Conservation (phyloP, 768 basidiomycete species). For the Tephrocybe sp. region DNA sequence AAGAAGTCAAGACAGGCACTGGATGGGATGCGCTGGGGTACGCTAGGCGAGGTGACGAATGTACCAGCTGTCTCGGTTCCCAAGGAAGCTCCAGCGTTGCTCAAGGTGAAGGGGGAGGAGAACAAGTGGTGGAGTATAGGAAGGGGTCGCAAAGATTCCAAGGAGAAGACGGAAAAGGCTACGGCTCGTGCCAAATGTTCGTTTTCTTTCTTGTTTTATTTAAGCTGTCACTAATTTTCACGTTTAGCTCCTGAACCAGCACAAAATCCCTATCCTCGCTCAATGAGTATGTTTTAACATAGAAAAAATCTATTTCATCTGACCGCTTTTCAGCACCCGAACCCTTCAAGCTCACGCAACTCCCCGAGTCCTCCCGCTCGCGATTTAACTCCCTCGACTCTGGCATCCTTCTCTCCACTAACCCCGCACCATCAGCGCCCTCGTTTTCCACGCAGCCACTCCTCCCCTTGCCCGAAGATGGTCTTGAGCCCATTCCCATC, state of each 20-base stretch:
- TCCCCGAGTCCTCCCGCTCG: conserved; percentile 36
- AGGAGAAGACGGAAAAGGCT: conserved; percentile 50
- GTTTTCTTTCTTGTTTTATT: conserved; percentile 12
- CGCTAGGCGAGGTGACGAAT: conserved; percentile 62
- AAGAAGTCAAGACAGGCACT: conserved; percentile 65
- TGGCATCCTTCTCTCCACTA: conserved; percentile 30
- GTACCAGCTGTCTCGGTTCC: conserved; percentile 30
- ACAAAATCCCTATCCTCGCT: conserved; percentile 32
- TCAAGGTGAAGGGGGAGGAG: conserved; percentile 37
- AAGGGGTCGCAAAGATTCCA: conserved; percentile 70
- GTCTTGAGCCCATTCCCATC: conserved; percentile 17
- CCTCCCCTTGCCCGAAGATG: not conserved
- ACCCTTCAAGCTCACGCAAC: conserved; percentile 31
- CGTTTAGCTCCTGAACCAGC: conserved; percentile 37
- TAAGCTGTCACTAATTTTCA: not conserved
- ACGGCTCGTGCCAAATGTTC: conserved; percentile 43
- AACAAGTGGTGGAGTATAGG: conserved; percentile 86
- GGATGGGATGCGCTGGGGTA: conserved; percentile 57
- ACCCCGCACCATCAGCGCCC: conserved; percentile 32
- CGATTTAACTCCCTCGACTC: conserved; percentile 68
- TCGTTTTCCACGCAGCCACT: conserved; percentile 2
- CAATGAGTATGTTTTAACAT: conserved; percentile 33
- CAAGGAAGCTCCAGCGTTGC: conserved; percentile 26
- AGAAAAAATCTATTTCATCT: not conserved
- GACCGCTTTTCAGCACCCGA: conserved; percentile 41